These are phyloP conservation scores for Tympanopsis confertula DNA, from an alignment of 2,329 filamentous ascomycete genomes.

Conservation along the genomic window DNA sequence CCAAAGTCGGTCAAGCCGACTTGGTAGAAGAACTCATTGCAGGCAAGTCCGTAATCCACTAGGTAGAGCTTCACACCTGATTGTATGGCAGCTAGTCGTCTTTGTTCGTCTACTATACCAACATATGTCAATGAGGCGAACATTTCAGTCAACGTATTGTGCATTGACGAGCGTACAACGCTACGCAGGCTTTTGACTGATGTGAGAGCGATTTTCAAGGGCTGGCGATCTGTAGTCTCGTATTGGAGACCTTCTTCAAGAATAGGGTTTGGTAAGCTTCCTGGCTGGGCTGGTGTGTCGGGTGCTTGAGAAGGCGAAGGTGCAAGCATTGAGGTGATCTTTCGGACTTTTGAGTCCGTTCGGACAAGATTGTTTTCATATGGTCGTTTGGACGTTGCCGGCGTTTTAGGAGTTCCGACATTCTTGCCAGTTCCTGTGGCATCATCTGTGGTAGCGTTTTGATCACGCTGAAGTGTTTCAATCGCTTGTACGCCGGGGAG, in stretches of 20 bases:
- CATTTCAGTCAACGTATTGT: constrained; percentile 75
- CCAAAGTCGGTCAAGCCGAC: constrained; percentile 88
- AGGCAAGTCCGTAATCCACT: constrained; percentile 80
- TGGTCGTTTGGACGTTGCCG: constrained; percentile 34
- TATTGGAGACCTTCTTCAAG: constrained; percentile 49
- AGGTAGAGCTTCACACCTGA: constrained; percentile 84
- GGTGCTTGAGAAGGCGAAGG: constrained; percentile 25
- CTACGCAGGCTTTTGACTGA: constrained; percentile 77
- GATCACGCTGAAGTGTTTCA: constrained; percentile 11
- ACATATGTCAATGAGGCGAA: constrained; percentile 86
- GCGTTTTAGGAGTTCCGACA: constrained; percentile 21
- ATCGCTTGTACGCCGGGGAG: constrained; percentile 43
- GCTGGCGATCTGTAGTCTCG: constrained; percentile 57
- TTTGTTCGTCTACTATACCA: constrained; percentile 76
- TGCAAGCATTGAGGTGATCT: constrained; percentile 94
- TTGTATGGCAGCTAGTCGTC: constrained; percentile 85
- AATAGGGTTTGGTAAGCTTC: constrained; percentile 21
- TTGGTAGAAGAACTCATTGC: constrained; percentile 90
- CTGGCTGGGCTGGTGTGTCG: constrained; percentile 11
- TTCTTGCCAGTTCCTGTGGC: constrained; percentile 22
- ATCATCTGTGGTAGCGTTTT: constrained; percentile 8
- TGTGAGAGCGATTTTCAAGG: constrained; percentile 61
- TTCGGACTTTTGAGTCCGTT: constrained; percentile 77
- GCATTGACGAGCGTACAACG: constrained; percentile 68
- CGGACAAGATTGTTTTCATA: constrained; percentile 83